phyloP scores from a whole-genome alignment of 768 basidiomycete genomes.

The Russula lepida region DNA sequence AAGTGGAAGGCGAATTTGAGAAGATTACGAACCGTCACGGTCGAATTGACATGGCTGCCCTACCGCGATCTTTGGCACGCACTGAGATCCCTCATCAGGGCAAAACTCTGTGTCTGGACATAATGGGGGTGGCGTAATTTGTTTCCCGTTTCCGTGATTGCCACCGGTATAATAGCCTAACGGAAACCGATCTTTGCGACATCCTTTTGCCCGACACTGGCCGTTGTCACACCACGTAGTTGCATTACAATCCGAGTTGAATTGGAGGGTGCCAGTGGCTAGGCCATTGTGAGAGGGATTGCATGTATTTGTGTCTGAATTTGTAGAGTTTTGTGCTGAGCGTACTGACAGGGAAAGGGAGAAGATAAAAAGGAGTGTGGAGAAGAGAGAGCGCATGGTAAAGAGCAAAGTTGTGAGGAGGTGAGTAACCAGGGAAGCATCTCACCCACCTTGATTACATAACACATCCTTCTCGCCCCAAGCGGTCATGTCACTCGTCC shows the following conservation, averaged over 20 bases:
- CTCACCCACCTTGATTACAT: background rate
- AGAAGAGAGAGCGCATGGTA: constrained; percentile 28
- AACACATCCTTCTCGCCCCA: background rate
- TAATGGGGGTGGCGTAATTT: constrained; percentile 43
- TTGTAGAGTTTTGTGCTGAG: constrained; percentile 29
- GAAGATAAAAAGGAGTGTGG: constrained; percentile 49
- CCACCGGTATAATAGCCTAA: constrained; percentile 47
- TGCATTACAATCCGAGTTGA: constrained; percentile 69
- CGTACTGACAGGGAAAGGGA: constrained; percentile 22
- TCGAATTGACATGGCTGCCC: constrained; percentile 75
- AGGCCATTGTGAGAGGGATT: constrained; percentile 53
- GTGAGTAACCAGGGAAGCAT: background rate
- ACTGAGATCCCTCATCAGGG: constrained; percentile 72
- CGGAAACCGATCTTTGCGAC: constrained; percentile 70
- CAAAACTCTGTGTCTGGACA: constrained; percentile 65
- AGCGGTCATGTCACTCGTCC: background rate
- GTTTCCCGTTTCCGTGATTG: background rate
- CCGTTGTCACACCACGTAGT: constrained; percentile 55
- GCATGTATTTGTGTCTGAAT: constrained; percentile 40
- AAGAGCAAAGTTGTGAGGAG: background rate
- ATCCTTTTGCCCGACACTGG: constrained; percentile 55
- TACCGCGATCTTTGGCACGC: constrained; percentile 50
- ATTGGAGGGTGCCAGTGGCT: constrained; percentile 69
- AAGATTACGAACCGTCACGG: constrained; percentile 56
- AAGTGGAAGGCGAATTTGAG: background rate